Conservation (phyloP, 2,329 filamentous ascomycete genomes). For the Cryphonectria naterciae region DNA sequence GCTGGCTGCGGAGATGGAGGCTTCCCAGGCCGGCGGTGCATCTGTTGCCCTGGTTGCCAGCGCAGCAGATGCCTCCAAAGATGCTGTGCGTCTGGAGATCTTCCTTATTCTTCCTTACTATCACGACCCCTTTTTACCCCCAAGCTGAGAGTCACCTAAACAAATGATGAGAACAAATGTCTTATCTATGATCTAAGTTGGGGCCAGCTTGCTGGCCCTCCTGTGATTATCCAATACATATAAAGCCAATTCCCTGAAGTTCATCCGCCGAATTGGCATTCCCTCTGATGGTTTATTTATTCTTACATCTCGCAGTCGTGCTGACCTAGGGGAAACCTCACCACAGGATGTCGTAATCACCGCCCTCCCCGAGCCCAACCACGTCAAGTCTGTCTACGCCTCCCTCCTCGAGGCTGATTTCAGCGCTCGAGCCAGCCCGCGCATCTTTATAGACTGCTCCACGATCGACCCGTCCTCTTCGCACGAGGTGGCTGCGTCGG, state of each 20-base stretch:
- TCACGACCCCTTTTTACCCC: neutral
- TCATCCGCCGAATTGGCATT: slow-evolving; percentile 29
- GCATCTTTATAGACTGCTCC: slow-evolving; percentile 93
- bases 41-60: slow-evolving; percentile 49
- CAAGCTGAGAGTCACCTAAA: slow-evolving; percentile 27
- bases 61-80: slow-evolving; percentile 53
- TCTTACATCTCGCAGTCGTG: slow-evolving; percentile 3
- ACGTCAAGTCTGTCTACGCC: slow-evolving; percentile 82
- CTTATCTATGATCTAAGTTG: slow-evolving; percentile 75
- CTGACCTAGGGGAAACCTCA: slow-evolving; percentile 24
- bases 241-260: slow-evolving; percentile 78
- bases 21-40: slow-evolving; percentile 49
- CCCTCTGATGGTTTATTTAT: neutral
- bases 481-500: slow-evolving; percentile 71
- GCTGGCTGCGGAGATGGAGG: slow-evolving; percentile 52
- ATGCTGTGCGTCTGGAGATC: slow-evolving; percentile 50
- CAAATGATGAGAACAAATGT: slow-evolving; percentile 39
- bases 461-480: slow-evolving; percentile 94
- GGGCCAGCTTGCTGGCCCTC: slow-evolving; percentile 58
- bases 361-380: slow-evolving; percentile 84
- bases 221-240: slow-evolving; percentile 63
- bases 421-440: slow-evolving; percentile 56
- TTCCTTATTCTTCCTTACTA: neutral
- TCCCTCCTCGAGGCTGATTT: slow-evolving; percentile 68
- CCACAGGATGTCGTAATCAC: slow-evolving; percentile 82